Evolutionary conservation across 495 filamentous ascomycete species (phyloP).

Genomic region (Lasiosphaeria hispida): DNA sequence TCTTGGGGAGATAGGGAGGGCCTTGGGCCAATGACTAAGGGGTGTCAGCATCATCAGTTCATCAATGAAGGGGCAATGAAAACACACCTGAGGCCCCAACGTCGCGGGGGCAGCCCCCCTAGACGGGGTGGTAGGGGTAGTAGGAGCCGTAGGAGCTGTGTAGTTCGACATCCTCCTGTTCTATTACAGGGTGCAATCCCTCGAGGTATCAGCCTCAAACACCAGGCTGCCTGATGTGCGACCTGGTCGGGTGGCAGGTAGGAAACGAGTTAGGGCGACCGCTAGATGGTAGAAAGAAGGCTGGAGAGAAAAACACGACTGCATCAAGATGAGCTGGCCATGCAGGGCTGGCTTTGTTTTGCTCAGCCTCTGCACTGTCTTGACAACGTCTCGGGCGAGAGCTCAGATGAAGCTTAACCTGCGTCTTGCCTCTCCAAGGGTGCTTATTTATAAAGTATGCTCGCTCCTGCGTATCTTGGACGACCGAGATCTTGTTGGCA

Average conservation of each 20-base stretch:
- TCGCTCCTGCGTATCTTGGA: too few species aligned
- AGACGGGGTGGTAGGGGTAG: constrained; percentile 1
- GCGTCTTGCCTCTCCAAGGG: too few species aligned
- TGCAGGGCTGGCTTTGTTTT: too few species aligned
- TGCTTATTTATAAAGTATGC: too few species aligned
- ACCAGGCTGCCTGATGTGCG: too few species aligned
- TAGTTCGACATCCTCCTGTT: constrained; percentile 21
- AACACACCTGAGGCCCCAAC: neutral
- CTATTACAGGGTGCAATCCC: neutral
- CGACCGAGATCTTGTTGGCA: too few species aligned
- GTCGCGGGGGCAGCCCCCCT: neutral
- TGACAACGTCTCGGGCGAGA: too few species aligned
- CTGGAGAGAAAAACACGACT: neutral
- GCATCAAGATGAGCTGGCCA: neutral
- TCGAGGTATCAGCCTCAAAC: neutral
- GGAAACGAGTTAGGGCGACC: too few species aligned
- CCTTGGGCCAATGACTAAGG: constrained; percentile 18
- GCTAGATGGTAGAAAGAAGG: neutral
- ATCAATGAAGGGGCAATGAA: neutral
- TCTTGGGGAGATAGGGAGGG: constrained; percentile 32
- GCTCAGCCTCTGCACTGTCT: too few species aligned
- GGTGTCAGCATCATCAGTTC: neutral
- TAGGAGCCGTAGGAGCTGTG: constrained; percentile 19
- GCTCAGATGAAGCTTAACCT: too few species aligned
- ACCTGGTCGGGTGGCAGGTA: too few species aligned